Evolutionary conservation across 2,329 filamentous ascomycete species (phyloP), one percentile per base, ranked within the genome.

Genomic region (Aspergillus latus): DNA sequence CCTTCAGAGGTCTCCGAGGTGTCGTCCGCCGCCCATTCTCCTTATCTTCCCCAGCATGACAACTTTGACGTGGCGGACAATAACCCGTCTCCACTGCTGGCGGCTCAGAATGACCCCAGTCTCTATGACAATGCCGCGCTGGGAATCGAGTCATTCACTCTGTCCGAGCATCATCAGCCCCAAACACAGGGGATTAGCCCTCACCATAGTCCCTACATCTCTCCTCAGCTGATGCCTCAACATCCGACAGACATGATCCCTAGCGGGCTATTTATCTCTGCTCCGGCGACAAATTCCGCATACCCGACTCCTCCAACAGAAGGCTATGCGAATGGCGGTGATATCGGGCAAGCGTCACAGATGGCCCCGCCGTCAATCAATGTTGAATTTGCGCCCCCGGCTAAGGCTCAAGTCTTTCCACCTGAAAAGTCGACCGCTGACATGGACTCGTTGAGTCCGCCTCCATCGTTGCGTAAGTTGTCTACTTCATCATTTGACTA

Each of bases 351-450:
- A 68, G 85, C 83, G 45, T 84, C 87, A 49, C 83, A 89, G 63
- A 94, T 96, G 87, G 88, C 88, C 3, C 90, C 92, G n/a, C 92
- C 92, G 0, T 90, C 92, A 50, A 97, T 97, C 74, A 96, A 94
- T 69, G 94, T 97, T 65, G 90, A 96, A 70, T 92, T 90, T 72
- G 92, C 92, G 13, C 92, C 92, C 26, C 87, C 87, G 7, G 84
- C 88, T 51, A 78, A 83, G 56, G 84, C 84, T 66, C 83, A 80
- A 52, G 85, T 80, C 64, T 88, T 89, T 68, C 88, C 88, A 60
- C 82, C 84, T 29, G 79, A 82, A 16, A 90, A 89, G 30, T 80
- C 80, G n/a, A 78, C 86, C 63, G 74, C 72, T 53, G 85, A 90
- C 63, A 82, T 87, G 61, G 90, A 95, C 71, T 91, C 92, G 3